Evolutionary conservation across 2,329 filamentous ascomycete genomes (phyloP).

Genomic region (Grosmannia clavigera): DNA sequence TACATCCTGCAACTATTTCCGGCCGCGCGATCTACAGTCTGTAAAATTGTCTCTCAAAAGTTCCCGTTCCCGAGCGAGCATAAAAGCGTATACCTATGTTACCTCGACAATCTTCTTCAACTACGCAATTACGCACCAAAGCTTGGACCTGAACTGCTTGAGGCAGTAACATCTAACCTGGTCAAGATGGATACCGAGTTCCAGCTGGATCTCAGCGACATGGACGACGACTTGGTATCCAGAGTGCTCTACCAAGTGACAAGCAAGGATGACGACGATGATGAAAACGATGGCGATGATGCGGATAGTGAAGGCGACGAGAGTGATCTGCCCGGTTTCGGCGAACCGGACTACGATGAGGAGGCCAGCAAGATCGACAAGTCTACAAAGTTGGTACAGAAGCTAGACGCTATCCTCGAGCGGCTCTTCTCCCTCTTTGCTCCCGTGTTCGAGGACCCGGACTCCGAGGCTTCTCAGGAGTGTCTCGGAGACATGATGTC

Average conservation of each 20-base stretch:
- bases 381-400: slow-evolving; percentile 72
- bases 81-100: slow-evolving; percentile 71
- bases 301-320: slow-evolving; percentile 36
- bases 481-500: slow-evolving; percentile 68
- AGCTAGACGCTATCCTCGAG: slow-evolving; percentile 84
- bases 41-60: slow-evolving; percentile 50
- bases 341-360: slow-evolving; percentile 54
- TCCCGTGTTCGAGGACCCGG: slow-evolving; percentile 56
- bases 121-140: slow-evolving; percentile 68
- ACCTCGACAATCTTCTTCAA: slow-evolving; percentile 71
- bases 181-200: slow-evolving; percentile 95
- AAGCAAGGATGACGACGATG: slow-evolving; percentile 13
- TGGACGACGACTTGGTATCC: slow-evolving; percentile 78
- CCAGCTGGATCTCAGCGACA: slow-evolving; percentile 81
- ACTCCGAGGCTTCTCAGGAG: slow-evolving; percentile 55
- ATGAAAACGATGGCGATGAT: slow-evolving; percentile 15
- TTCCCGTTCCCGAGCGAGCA: slow-evolving; percentile 71
- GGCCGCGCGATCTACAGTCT: slow-evolving; percentile 58
- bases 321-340: slow-evolving; percentile 57
- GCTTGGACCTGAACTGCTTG: slow-evolving; percentile 66
- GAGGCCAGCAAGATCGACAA: slow-evolving; percentile 52
- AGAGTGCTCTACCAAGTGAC: slow-evolving; percentile 48
- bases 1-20: slow-evolving; percentile 74
- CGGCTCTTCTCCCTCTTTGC: slow-evolving; percentile 76
- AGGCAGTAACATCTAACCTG: slow-evolving; percentile 71